Percentiles rank a stretch among this genome's conserved stretches.
Conservation (phyloP, 805 yeast species). For the Yarrowia sp. region DNA sequence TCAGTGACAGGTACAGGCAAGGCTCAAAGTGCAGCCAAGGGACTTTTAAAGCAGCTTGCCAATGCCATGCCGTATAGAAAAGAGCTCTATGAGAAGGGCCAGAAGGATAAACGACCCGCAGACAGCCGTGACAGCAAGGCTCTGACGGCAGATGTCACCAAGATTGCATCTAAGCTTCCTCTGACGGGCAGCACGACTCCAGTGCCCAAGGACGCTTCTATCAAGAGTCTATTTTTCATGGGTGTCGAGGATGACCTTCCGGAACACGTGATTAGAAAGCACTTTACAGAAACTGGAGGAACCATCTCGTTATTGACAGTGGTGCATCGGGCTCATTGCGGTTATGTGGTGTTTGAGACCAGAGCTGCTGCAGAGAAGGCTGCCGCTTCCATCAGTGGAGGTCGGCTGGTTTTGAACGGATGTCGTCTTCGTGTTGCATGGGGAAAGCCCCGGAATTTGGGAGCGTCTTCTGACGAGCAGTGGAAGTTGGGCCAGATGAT, state of each 20-base stretch:
- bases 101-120: slow-evolving; percentile 8
- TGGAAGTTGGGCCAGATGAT: slow-evolving; percentile 30
- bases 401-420: slow-evolving; percentile 35
- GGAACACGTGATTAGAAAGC: slow-evolving; percentile 55
- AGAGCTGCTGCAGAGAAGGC: slow-evolving; percentile 51
- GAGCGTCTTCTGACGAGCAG: slow-evolving; percentile 31
- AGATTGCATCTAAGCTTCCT: slow-evolving; percentile 60
- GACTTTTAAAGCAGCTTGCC: slow-evolving; percentile 52
- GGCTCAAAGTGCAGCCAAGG: slow-evolving; percentile 45
- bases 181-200: slow-evolving; percentile 48
- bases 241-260: slow-evolving; percentile 69
- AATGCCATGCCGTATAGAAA: slow-evolving; percentile 35
- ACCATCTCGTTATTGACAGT: slow-evolving; percentile 48
- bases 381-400: slow-evolving; percentile 28
- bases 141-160: slow-evolving; percentile 45
- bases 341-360: slow-evolving; percentile 53
- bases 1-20: slow-evolving; percentile 33
- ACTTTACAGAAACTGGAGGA: slow-evolving; percentile 46
- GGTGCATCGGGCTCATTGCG: slow-evolving; percentile 60
- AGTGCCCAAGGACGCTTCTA: slow-evolving; percentile 43
- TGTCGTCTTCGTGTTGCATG: slow-evolving; percentile 35
- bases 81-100: slow-evolving; percentile 26
- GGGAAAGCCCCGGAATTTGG: slow-evolving; percentile 35
- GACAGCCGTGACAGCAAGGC: slow-evolving; percentile 29
- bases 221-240: slow-evolving; percentile 67